These are phyloP conservation scores for Auxenochlorella pyrenoidosa DNA, from an alignment of 139 green algal species.

Conservation along the genomic window DNA sequence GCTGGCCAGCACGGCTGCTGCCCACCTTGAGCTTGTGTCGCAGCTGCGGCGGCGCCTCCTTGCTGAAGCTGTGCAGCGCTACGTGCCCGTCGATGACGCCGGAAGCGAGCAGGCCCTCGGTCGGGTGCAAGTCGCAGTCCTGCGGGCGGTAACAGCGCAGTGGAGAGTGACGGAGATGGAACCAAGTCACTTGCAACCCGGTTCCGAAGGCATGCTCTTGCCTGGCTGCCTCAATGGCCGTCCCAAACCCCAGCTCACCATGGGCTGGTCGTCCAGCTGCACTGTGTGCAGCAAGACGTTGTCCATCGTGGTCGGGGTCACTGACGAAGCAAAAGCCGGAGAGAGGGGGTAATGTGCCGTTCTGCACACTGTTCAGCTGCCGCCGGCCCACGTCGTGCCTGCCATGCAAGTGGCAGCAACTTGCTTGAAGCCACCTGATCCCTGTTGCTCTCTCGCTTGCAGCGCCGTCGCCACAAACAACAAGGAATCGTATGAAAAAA, in stretches of 20 bases:
- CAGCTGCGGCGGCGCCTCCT: not conserved
- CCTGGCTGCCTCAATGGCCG: not conserved
- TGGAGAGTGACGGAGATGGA: not conserved
- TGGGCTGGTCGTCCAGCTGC: slow-evolving; percentile 53
- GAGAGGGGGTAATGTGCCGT: too few relatives aligned
- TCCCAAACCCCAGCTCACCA: slow-evolving; percentile 43
- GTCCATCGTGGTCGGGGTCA: slow-evolving; percentile 12
- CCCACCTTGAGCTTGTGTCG: slow-evolving; percentile 20
- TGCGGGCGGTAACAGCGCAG: not conserved
- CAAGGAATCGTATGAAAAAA: not conserved
- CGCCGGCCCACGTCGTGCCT: too few relatives aligned
- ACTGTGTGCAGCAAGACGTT: slow-evolving; percentile 42
- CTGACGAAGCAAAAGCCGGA: too few relatives aligned
- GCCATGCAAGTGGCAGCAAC: too few relatives aligned
- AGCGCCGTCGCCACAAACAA: not conserved
- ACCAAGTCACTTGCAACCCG: not conserved
- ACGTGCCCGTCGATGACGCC: slow-evolving; percentile 66
- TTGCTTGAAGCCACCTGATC: too few relatives aligned
- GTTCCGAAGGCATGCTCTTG: not conserved
- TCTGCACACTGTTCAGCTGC: too few relatives aligned
- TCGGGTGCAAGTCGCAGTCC: slow-evolving; percentile 60
- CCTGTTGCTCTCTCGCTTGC: too few relatives aligned
- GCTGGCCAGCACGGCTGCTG: not conserved
- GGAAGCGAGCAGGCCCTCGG: slow-evolving; percentile 53
- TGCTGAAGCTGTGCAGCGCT: slow-evolving; percentile 47